These are phyloP conservation scores for Corymbia calophylla DNA, from an alignment of 441 rosid species.

Conservation along the genomic window DNA sequence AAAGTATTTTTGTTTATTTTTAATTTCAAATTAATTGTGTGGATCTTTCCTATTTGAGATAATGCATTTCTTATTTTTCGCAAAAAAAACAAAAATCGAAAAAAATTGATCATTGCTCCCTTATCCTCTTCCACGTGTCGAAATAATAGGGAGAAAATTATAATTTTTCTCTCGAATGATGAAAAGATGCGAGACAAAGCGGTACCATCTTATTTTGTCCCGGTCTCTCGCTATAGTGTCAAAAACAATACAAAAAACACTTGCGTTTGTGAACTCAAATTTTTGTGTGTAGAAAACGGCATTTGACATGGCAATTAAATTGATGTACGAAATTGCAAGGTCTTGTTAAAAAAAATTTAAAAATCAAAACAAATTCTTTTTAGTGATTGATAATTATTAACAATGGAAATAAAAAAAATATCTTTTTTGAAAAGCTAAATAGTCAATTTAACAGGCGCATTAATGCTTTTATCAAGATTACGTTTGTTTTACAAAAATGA, in stretches of 20 bases:
- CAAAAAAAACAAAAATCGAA: not conserved
- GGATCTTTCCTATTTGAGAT: not conserved
- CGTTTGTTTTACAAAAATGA: not conserved
- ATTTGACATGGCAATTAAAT: not conserved
- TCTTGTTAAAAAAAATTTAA: not conserved
- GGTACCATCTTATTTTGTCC: not conserved
- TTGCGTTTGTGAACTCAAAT: not conserved
- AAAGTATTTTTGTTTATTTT: no score
- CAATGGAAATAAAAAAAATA: not conserved
- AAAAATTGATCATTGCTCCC: not conserved
- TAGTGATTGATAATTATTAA: not conserved
- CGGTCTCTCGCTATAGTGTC: not conserved
- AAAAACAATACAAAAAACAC: not conserved
- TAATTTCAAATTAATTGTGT: not conserved
- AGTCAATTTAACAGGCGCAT: not conserved
- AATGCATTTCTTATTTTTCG: not conserved
- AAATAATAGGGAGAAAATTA: not conserved
- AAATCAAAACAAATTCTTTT: fast-evolving
- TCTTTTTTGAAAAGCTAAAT: not conserved
- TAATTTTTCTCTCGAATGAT: not conserved
- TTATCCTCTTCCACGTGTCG: not conserved
- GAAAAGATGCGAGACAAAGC: not conserved
- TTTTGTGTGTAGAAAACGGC: not conserved
- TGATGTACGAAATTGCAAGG: not conserved
- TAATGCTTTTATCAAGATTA: not conserved